Base-by-base conservation (phyloP, 177 flowering plant species). In the Tripterygium wilfordii region DNA sequence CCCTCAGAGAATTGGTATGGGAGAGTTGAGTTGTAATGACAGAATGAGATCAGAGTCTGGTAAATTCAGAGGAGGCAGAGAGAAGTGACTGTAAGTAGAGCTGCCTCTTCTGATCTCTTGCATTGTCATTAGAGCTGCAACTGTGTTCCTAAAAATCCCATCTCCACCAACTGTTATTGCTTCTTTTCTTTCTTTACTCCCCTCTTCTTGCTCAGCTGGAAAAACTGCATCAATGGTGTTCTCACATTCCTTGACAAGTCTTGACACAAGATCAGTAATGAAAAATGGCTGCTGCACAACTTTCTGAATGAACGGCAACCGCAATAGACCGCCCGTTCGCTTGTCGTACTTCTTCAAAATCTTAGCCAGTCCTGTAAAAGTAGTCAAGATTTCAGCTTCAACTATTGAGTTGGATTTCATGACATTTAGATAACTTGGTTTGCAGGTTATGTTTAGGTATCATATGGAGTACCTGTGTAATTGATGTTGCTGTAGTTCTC, bases 331-430 rank as follows among this genome's bases (percentile, higher is more conserved):
- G 0, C 97, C 97, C 0, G 81, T 83, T 65, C 79, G 30, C 70
- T 89, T 89, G 75, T 89, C 92, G 17, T 89, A 84, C 61, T 89
- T 89, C 79, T 89, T 89, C 57, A 86, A 47, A 22, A 89, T 89
- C 76, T 89, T 89, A 1, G 73, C 88, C 58, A 86, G 44, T 5
- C 95, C 97, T 89, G n/a, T n/a, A 26, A 55, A 54, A 42, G n/a
- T n/a, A n/a, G n/a, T n/a, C n/a, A n/a, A n/a, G n/a, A n/a, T n/a
- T n/a, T n/a, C n/a, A n/a, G n/a, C n/a, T n/a, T n/a, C n/a, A n/a
- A n/a, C n/a, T n/a, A n/a, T n/a, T n/a, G n/a, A n/a, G n/a, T n/a
- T n/a, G n/a, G n/a, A n/a, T n/a, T n/a, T n/a, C n/a, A n/a, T n/a
- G n/a, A n/a, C n/a, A n/a, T n/a, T n/a, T n/a, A n/a, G n/a, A n/a